Evolutionary conservation across 176 grass and related monocot species (phyloP).

Genomic region (Paspalum notatum): DNA sequence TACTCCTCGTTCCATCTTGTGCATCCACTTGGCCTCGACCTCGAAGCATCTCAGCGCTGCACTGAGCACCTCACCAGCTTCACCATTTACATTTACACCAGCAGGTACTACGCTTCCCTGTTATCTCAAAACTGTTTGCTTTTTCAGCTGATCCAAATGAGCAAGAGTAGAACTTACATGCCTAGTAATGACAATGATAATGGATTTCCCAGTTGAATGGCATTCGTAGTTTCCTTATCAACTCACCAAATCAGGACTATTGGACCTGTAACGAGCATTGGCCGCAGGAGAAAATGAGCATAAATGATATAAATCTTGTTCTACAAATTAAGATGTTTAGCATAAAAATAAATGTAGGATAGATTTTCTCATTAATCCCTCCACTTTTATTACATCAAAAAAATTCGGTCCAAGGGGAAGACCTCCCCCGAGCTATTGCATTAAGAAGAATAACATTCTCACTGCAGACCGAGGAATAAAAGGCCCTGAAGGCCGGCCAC

Average conservation of each 20-base stretch:
- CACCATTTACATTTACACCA: constrained; percentile 69
- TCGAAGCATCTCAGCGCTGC: constrained; percentile 67
- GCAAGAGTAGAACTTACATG: too few species aligned
- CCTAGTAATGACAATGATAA: too few species aligned
- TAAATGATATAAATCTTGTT: constrained; percentile 20
- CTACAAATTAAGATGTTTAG: background rate
- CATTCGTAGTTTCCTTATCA: too few species aligned
- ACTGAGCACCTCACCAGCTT: constrained; percentile 67
- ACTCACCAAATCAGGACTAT: too few species aligned
- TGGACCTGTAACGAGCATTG: constrained; percentile 36
- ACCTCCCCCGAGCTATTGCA: too few species aligned
- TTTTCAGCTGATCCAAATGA: too few species aligned
- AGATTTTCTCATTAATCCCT: background rate
- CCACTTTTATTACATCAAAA: too few species aligned
- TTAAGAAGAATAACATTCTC: too few species aligned
- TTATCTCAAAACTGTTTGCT: constrained; percentile 42
- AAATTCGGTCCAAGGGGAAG: too few species aligned
- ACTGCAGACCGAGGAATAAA: too few species aligned
- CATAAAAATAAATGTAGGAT: background rate
- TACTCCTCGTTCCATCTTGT: constrained; percentile 41
- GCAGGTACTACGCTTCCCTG: constrained; percentile 73
- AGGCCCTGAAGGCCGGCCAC: too few species aligned
- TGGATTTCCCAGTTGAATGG: too few species aligned
- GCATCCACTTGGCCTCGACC: constrained; percentile 49
- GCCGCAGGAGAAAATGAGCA: constrained; percentile 21